Base-by-base conservation (phyloP, 2,329 filamentous ascomycete species). In the Thelonectria olida region DNA sequence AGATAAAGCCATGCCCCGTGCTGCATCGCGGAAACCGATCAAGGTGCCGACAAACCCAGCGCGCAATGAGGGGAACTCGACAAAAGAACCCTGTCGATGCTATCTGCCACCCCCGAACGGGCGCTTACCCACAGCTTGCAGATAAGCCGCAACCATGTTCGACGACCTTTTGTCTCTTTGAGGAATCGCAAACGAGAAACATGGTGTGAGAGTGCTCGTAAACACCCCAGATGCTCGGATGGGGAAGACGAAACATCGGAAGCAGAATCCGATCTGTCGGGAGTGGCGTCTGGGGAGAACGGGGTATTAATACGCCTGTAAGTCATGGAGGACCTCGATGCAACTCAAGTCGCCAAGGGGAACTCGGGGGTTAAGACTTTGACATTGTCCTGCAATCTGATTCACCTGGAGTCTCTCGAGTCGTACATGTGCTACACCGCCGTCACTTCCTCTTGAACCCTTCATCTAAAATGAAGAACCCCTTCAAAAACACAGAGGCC, bases 401-500 rank as follows among this genome's bases (percentile, higher is more conserved):
- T 13, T 31, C 28, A 31, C 28, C 13, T 31, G 28, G 28, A 31
- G 28, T 31, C 28, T 31, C 8, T 34, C 7, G 12, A 13, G 31
- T 2, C 31, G n/a, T 15, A 8, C 9, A 34, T 13, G 31, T 34
- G 28, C 31, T 15, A 9, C 31, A 34, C 31, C 5, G 31, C 3
- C 31, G 6, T 34, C 28, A 8, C 31, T 13, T 34, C 31, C 7
- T 10, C 31, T 34, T 15, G 6, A 34, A 31, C 28, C n/a, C n/a
- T 31, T 31, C 28, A 31, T 13, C 28, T 15, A 13, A 15, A 6
- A 61, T 61, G 52, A 61, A 61, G 47, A 61, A 61, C 10, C 58
- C 52, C 4, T 61, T 61, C 34, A 61, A 27, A 28, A 34, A 7
- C 10, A 20, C 31, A 7, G 47, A 52, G 2, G 2, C 39, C 47